A percentile compares a stretch with the other conserved stretches of the same genome.
These are phyloP conservation scores for Oryza officinalis DNA, from an alignment of 176 grass and related monocot species.

Conservation along the genomic window DNA sequence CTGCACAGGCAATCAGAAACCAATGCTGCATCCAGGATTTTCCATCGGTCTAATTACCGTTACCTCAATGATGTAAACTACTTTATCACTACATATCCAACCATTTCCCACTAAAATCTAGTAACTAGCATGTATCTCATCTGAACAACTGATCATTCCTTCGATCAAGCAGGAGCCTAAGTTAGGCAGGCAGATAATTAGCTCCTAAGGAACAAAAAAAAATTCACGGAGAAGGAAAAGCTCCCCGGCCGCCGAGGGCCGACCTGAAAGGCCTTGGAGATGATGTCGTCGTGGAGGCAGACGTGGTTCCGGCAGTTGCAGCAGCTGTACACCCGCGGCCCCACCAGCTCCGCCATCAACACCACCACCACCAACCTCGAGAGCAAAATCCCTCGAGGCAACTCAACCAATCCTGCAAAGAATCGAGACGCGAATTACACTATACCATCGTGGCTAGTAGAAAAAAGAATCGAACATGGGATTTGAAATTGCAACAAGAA, in stretches of 20 bases:
- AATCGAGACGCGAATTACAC: background rate
- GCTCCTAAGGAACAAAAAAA: background rate
- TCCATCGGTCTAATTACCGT: background rate
- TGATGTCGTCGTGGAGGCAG: slow-evolving; percentile 79
- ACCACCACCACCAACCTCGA: background rate
- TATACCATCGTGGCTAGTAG: background rate
- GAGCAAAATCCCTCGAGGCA: background rate
- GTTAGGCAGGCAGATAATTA: background rate
- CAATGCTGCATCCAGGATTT: background rate
- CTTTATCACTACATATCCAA: background rate
- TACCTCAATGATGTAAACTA: background rate
- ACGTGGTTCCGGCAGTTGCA: slow-evolving; percentile 77
- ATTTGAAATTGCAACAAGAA: background rate
- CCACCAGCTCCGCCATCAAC: slow-evolving; percentile 61
- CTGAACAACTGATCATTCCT: background rate
- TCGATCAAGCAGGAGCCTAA: background rate
- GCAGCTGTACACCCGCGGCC: slow-evolving; percentile 74
- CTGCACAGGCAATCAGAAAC: background rate
- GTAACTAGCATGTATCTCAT: background rate
- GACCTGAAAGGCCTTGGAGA: slow-evolving; percentile 85
- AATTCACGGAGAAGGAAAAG: background rate
- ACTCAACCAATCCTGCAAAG: slow-evolving; percentile 5
- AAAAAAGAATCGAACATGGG: background rate
- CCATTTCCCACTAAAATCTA: background rate
- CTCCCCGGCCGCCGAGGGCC: slow-evolving; percentile 2